phyloP scores from a whole-genome alignment of 805 yeast genomes.

The Candida pseudoglaebosa region DNA sequence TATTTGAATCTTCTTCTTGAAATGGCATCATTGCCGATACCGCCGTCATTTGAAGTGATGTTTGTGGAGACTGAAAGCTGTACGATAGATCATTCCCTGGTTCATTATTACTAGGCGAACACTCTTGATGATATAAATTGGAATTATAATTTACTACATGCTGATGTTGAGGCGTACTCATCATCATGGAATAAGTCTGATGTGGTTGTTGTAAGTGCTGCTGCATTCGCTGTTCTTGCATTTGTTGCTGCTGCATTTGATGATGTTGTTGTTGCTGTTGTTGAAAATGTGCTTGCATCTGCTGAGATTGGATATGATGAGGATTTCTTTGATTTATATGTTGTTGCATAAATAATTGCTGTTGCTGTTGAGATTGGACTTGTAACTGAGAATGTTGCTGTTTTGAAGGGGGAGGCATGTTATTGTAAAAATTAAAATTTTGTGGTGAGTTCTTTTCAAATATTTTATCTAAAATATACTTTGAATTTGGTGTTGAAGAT shows the following conservation, averaged over 20 bases:
- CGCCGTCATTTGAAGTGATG: constrained; percentile 2
- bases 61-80: constrained; percentile 2
- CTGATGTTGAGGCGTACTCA: constrained; percentile 43
- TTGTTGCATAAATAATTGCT: constrained; percentile 6
- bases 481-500: constrained; percentile 38
- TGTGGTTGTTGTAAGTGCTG: constrained; percentile 12
- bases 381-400: constrained; percentile 7
- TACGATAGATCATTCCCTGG: not conserved
- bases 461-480: constrained; percentile 35
- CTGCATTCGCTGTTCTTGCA: constrained; percentile 10
- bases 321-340: constrained; percentile 6
- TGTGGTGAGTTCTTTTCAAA: constrained; percentile 39
- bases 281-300: constrained; percentile 9
- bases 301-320: constrained; percentile 29
- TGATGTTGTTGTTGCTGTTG: constrained; percentile 8
- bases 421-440: constrained; percentile 11
- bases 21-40: constrained; percentile 6
- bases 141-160: constrained; percentile 21
- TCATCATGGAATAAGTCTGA: constrained; percentile 28
- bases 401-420: constrained; percentile 32
- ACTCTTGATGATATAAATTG: constrained; percentile 12
- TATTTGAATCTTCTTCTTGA: constrained; percentile 2
- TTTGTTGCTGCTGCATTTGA: constrained; percentile 10
- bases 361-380: constrained; percentile 5
- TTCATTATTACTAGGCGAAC: constrained; percentile 2